Conservation (phyloP, 2,329 filamentous ascomycete species). For the Colletotrichum cuscutae region DNA sequence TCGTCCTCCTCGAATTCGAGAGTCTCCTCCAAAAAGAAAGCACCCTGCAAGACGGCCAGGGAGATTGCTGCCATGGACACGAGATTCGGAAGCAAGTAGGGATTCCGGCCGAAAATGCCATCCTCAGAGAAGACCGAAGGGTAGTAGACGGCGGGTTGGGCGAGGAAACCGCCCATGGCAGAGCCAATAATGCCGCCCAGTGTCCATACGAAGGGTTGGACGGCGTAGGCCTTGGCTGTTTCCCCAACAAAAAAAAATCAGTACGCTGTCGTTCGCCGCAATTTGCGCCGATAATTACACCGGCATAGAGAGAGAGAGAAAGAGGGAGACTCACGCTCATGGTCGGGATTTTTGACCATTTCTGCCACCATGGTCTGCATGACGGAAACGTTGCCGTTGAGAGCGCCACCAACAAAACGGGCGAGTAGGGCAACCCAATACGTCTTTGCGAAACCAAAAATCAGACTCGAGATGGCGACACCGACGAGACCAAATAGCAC, state of each 20-base stretch:
- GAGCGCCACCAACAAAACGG: conserved; percentile 50
- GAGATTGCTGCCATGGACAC: conserved; percentile 73
- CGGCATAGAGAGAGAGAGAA: not conserved
- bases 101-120: conserved; percentile 67
- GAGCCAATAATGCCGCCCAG: conserved; percentile 49
- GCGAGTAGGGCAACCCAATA: conserved; percentile 56
- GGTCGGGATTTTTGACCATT: conserved; percentile 53
- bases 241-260: conserved; percentile 2
- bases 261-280: not conserved
- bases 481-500: conserved; percentile 45
- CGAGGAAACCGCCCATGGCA: conserved; percentile 50
- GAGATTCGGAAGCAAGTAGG: conserved; percentile 67
- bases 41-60: conserved; percentile 72
- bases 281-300: not conserved
- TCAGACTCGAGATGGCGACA: conserved; percentile 50
- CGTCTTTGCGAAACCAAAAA: conserved; percentile 51
- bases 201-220: conserved; percentile 51
- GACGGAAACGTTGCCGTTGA: conserved; percentile 53
- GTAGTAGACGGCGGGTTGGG: conserved; percentile 48
- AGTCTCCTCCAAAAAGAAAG: conserved; percentile 68
- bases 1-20: conserved; percentile 41
- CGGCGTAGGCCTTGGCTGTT: conserved; percentile 46
- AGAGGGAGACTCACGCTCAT: conserved; percentile 44
- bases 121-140: conserved; percentile 48
- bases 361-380: conserved; percentile 55